Base-by-base conservation (phyloP, 805 yeast species). In the Sugiyamaella lignohabitans region DNA sequence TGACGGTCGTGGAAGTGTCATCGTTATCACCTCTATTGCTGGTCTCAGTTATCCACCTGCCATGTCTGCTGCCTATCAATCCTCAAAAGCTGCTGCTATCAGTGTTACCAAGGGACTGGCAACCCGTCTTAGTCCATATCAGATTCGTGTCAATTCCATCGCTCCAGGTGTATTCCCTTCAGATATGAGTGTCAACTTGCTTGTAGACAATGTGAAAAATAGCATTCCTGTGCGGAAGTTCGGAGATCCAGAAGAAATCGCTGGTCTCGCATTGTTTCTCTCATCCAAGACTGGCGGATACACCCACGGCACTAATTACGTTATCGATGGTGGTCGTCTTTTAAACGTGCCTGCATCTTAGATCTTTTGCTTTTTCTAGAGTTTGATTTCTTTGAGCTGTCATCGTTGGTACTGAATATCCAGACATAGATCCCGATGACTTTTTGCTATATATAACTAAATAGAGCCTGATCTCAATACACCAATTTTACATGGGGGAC, bases 201-300 rank as follows among this genome's bases (percentile, higher is more conserved):
- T 58, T 63, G 57, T 32, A 10, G 50, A 61, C 2, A 29, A 20
- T 4, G n/a, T 46, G 6, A 21, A 34, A 23, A 34, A 40, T 21
- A 48, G 66, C 49, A 70, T 71, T 20, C 88, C 89, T 48, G 56
- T 76, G 64, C 84, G 84, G 4, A 72, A 87, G 63, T 75, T 79
- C 59, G 87, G 80, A 14, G 59, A 68, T 18, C 83, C 86, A 17
- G 70, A 75, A 53, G 88, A 82, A 55, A 67, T 82, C 54, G 79
- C 76, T 4, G 87, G 87, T 48, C 84, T 87, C 5, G 82, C 78
- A 61, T 57, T 82, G 45, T 82, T 78, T 63, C 65, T 82, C 52
- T 86, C 85, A 2, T 74, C 82, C 40, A 80, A 78, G 57, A 87
- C 87, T 8, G 75, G 86, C 22, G 72, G 78, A 5, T 82, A 72